A percentile compares a stretch with the other conserved stretches of the same genome.
phyloP scores from a whole-genome alignment of 1,284 basidiomycete genomes.

The Sutorius eximius region DNA sequence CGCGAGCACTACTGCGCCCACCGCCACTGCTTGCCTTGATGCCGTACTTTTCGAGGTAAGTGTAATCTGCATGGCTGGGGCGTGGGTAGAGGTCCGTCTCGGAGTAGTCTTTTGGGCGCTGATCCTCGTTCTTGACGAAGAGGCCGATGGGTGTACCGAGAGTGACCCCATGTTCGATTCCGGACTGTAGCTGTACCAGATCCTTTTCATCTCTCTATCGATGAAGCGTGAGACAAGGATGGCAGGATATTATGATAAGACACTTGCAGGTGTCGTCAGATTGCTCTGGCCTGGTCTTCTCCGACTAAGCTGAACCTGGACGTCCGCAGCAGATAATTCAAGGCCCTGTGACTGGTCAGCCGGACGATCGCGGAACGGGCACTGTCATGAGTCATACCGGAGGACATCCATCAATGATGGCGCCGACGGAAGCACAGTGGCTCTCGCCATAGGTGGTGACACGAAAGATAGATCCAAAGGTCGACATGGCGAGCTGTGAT shows the following conservation, averaged over 20 bases:
- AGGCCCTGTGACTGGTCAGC: conserved; percentile 65
- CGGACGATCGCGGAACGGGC: conserved; percentile 4
- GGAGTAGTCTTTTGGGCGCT: conserved; percentile 97
- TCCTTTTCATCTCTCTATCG: conserved; percentile 94
- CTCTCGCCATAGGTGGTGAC: conserved; percentile 99
- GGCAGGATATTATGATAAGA: conserved; percentile 2
- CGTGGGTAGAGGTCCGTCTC: conserved; percentile 98
- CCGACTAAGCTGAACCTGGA: conserved; percentile 91
- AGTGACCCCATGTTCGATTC: conserved; percentile 91
- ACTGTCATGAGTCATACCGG: conserved; percentile 58
- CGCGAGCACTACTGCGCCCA: conserved; percentile 90
- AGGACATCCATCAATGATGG: conserved; percentile 96
- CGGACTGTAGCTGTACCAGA: conserved; percentile 91
- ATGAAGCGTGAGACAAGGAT: conserved; percentile 8
- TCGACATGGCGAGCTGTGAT: conserved; percentile 68
- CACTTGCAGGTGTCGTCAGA: conserved; percentile 89
- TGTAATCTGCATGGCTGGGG: conserved; percentile 97
- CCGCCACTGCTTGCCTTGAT: conserved; percentile 97
- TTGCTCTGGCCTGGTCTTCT: conserved; percentile 95
- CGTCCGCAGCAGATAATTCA: conserved; percentile 76
- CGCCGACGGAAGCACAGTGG: conserved; percentile 96
- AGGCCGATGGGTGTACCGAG: conserved; percentile 97
- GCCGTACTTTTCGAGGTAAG: conserved; percentile 97
- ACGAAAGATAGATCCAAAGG: conserved; percentile 87
- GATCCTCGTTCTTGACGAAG: conserved; percentile 97